A percentile compares a stretch with the other conserved stretches of the same genome.
phyloP scores from a whole-genome alignment of 306 rosid species.

The Medicago lupulina region DNA sequence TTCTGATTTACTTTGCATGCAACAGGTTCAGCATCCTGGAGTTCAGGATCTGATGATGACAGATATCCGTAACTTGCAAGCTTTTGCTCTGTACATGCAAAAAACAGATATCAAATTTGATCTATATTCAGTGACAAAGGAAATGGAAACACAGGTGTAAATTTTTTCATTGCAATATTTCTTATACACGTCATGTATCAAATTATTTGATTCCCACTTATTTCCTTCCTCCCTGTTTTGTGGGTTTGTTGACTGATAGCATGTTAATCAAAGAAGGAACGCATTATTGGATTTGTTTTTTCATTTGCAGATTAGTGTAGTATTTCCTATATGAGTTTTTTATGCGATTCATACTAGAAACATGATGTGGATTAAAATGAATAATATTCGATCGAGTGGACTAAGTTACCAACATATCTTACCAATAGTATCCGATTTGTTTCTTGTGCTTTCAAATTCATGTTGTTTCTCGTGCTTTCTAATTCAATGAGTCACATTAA shows the following conservation, averaged over 20 bases:
- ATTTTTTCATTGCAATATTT: conserved; percentile 37
- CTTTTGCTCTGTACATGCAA: conserved; percentile 87
- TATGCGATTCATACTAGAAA: no score
- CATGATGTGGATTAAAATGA: no score
- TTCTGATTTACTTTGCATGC: conserved; percentile 44
- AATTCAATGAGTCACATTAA: conserved; percentile 17
- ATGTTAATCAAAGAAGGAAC: conserved; percentile 33
- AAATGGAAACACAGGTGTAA: conserved; percentile 93
- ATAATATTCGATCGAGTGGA: no score
- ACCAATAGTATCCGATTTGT: background rate
- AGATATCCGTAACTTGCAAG: conserved; percentile 90
- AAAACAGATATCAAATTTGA: conserved; percentile 95
- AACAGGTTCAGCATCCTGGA: conserved; percentile 99
- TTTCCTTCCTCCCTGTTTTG: conserved; percentile 12
- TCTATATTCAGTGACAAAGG: conserved; percentile 88
- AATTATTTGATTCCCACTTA: conserved; percentile 31
- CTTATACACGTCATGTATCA: background rate
- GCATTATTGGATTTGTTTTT: conserved; percentile 32
- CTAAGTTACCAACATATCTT: no score
- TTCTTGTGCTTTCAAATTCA: conserved; percentile 10
- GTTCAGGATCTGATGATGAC: conserved; percentile 98
- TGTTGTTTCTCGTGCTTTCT: conserved; percentile 7
- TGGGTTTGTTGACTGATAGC: conserved; percentile 15
- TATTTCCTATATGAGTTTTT: background rate
- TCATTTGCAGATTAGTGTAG: conserved; percentile 14